These are phyloP conservation scores for Pachysandra terminalis DNA, from an alignment of 164 flowering plant species.

Conservation along the genomic window DNA sequence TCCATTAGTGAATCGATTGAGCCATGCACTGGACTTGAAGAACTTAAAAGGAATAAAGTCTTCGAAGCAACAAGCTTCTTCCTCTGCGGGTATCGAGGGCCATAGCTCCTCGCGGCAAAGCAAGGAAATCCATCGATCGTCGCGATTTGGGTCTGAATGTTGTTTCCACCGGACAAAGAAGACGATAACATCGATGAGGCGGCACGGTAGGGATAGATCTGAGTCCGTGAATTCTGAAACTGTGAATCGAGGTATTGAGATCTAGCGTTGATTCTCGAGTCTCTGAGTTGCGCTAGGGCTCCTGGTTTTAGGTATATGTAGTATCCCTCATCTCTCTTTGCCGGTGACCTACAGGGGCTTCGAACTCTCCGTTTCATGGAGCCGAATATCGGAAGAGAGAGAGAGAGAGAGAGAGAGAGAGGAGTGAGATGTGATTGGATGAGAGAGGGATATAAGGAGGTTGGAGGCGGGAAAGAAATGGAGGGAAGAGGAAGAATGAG, in stretches of 20 bases:
- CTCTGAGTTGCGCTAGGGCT: constrained; percentile 36
- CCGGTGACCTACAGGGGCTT: constrained; percentile 12
- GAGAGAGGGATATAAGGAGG: constrained; percentile 8
- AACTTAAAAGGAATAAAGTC: constrained; percentile 18
- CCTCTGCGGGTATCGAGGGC: constrained; percentile 32
- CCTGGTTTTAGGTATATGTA: constrained; percentile 35
- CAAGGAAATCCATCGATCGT: constrained; percentile 28
- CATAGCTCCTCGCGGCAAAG: constrained; percentile 18
- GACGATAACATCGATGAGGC: constrained; percentile 3
- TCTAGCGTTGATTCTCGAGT: constrained; percentile 30
- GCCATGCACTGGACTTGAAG: constrained; percentile 21
- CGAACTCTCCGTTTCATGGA: constrained; percentile 20
- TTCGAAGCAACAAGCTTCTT: constrained; percentile 42
- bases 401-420: constrained; percentile 8
- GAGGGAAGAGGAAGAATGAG: too few relatives aligned
- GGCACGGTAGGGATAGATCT: constrained; percentile 11
- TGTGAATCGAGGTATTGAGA: constrained; percentile 18
- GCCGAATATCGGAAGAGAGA: background rate
- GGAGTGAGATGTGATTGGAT: background rate
- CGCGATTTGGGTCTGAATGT: constrained; percentile 12
- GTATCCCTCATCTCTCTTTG: constrained; percentile 20
- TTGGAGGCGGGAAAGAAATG: constrained; percentile 8
- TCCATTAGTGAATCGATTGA: constrained; percentile 23
- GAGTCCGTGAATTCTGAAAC: constrained; percentile 11
- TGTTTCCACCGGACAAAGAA: background rate